Percentiles rank a stretch among this genome's conserved stretches.
phyloP scores from a whole-genome alignment of 768 basidiomycete species.

The Lentinula boryana region DNA sequence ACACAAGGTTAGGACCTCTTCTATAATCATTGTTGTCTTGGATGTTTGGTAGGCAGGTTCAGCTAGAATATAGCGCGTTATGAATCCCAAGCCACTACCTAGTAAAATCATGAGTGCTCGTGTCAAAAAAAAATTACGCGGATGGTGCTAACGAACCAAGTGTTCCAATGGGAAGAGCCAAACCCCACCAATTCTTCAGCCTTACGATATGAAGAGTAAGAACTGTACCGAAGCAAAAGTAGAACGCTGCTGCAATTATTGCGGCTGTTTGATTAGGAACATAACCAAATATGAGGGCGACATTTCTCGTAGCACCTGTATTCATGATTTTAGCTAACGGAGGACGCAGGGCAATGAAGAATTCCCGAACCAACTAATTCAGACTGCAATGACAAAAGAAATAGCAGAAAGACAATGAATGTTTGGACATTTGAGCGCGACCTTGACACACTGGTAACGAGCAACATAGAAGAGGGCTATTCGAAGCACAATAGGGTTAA shows the following conservation, averaged over 20 bases:
- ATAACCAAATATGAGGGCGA: slow-evolving; percentile 11
- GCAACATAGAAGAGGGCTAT: neutral
- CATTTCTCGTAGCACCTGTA: neutral
- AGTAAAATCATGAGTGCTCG: neutral
- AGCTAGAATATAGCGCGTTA: slow-evolving; percentile 13
- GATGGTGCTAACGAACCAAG: slow-evolving; percentile 8
- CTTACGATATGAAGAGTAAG: slow-evolving; percentile 15
- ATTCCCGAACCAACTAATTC: neutral
- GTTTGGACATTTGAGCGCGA: neutral
- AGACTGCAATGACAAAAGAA: neutral
- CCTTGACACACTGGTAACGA: neutral
- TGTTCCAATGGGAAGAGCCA: slow-evolving; percentile 24
- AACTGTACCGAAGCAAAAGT: slow-evolving; percentile 8
- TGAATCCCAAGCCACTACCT: slow-evolving; percentile 18
- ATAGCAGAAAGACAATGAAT: neutral
- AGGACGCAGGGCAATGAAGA: neutral
- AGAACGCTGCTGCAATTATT: slow-evolving; percentile 16
- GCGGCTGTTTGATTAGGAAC: slow-evolving; percentile 18
- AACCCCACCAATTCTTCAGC: slow-evolving; percentile 22
- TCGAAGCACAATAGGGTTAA: neutral
- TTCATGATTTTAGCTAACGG: neutral
- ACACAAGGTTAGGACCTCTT: slow-evolving; percentile 16
- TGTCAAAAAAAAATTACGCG: too few relatives aligned
- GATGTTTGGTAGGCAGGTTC: slow-evolving; percentile 15
- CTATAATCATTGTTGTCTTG: slow-evolving; percentile 11